Evolutionary conservation across 2,329 filamentous ascomycete species (phyloP).

Genomic region (Shiraia sp.): DNA sequence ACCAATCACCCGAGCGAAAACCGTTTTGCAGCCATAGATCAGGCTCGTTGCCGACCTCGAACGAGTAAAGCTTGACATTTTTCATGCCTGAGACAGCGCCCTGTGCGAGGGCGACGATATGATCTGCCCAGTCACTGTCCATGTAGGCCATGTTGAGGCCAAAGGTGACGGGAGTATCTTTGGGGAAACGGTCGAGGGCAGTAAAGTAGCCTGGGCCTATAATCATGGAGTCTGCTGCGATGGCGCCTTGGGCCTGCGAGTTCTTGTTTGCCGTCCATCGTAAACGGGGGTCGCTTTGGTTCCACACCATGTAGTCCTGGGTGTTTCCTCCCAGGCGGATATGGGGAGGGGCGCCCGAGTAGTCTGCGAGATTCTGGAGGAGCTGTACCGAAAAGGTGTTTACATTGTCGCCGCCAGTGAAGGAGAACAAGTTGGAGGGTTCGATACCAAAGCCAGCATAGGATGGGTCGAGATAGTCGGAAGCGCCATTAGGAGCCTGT

Average conservation of each 20-base stretch:
- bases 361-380: constrained; percentile 54
- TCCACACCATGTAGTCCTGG: constrained; percentile 55
- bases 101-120: constrained; percentile 49
- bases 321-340: constrained; percentile 58
- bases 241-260: constrained; percentile 45
- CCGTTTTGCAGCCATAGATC: constrained; percentile 50
- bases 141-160: constrained; percentile 56
- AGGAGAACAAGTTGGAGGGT: constrained; percentile 57
- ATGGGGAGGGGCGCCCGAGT: constrained; percentile 54
- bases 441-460: constrained; percentile 59
- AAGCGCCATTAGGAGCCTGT: constrained; percentile 35
- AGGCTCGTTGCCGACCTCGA: constrained; percentile 51
- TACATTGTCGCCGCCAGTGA: constrained; percentile 48
- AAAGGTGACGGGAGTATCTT: constrained; percentile 55
- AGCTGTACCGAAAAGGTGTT: constrained; percentile 55
- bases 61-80: constrained; percentile 47
- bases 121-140: constrained; percentile 49
- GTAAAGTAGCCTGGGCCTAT: constrained; percentile 55
- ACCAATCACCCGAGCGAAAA: constrained; percentile 51
- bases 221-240: constrained; percentile 50
- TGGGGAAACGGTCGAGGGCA: constrained; percentile 54
- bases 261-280: constrained; percentile 45
- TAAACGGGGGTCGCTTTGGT: constrained; percentile 42
- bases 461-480: constrained; percentile 46
- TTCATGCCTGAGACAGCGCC: constrained; percentile 43